Conservation (phyloP, 208 protist genomes). For the Leptomonas seymouri region DNA sequence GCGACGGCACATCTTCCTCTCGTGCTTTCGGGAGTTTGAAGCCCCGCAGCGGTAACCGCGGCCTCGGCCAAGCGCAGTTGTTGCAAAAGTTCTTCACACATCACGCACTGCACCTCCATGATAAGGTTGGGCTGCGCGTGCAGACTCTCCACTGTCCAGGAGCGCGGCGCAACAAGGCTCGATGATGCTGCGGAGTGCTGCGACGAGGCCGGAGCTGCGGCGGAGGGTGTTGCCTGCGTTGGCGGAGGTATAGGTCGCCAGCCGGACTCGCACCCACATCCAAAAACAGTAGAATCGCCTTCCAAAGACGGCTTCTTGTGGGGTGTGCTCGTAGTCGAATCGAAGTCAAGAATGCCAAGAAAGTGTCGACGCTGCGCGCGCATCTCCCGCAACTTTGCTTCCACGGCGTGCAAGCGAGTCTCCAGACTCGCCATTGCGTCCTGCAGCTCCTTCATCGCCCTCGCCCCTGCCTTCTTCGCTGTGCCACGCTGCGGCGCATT, state of each 20-base stretch:
- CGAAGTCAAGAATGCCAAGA: constrained; percentile 12
- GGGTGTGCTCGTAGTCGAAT: background rate
- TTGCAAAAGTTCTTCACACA: constrained; percentile 38
- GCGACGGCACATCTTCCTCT: background rate
- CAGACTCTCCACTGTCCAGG: constrained; percentile 28
- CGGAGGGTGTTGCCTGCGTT: background rate
- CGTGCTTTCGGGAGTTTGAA: too few species aligned
- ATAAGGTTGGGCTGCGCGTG: constrained; percentile 29
- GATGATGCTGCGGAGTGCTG: background rate
- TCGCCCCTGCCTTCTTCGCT: background rate
- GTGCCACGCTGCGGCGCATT: background rate
- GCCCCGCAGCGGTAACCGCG: background rate
- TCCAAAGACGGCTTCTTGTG: background rate
- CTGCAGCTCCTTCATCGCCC: constrained; percentile 13
- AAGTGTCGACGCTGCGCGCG: constrained; percentile 28
- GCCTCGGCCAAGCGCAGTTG: constrained; percentile 20
- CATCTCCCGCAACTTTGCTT: constrained; percentile 20
- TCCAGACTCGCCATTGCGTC: constrained; percentile 18
- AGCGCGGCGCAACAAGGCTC: constrained; percentile 5
- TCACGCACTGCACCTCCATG: constrained; percentile 33
- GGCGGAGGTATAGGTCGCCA: background rate
- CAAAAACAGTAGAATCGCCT: background rate
- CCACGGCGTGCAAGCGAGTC: constrained; percentile 22
- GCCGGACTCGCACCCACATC: background rate
- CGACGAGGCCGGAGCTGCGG: background rate